phyloP scores from a whole-genome alignment of 2,329 filamentous ascomycete species.

The Sporothrix globosa region DNA sequence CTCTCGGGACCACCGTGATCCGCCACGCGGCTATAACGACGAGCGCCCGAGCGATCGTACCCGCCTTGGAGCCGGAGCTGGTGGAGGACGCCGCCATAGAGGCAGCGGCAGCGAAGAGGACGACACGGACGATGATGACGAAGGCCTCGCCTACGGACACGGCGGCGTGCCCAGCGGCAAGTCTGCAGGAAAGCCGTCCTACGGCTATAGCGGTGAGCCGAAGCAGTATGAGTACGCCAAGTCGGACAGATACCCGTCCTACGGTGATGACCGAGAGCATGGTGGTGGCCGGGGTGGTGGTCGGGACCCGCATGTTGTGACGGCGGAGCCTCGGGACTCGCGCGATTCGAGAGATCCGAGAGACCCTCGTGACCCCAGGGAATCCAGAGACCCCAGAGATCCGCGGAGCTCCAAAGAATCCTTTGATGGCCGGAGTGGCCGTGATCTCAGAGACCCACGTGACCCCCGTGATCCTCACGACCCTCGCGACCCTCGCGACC shows the following conservation, averaged over 20 bases:
- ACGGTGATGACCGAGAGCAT: conserved; percentile 39
- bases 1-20: conserved; percentile 16
- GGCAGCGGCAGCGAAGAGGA: conserved; percentile 32
- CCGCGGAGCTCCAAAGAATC: conserved; percentile 31
- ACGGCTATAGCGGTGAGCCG: conserved; percentile 41
- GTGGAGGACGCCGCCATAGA: conserved; percentile 22
- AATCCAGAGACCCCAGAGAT: conserved; percentile 10
- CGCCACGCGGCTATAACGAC: conserved; percentile 36
- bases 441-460: background rate
- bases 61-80: background rate
- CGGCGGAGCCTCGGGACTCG: conserved; percentile 32
- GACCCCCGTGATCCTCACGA: background rate
- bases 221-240: conserved; percentile 48
- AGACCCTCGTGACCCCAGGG: conserved; percentile 16
- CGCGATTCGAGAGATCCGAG: conserved; percentile 29
- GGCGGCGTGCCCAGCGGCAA: conserved; percentile 30
- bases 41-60: conserved; percentile 15
- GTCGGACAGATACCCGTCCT: conserved; percentile 42
- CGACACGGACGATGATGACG: conserved; percentile 33
- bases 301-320: conserved; percentile 24
- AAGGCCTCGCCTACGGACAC: conserved; percentile 56
- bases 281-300: conserved; percentile 34
- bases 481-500: conserved; percentile 6
- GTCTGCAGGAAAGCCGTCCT: conserved; percentile 30
- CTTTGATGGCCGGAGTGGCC: conserved; percentile 16